phyloP scores from a whole-genome alignment of 2,329 filamentous ascomycete genomes.

The Alternaria sp. region DNA sequence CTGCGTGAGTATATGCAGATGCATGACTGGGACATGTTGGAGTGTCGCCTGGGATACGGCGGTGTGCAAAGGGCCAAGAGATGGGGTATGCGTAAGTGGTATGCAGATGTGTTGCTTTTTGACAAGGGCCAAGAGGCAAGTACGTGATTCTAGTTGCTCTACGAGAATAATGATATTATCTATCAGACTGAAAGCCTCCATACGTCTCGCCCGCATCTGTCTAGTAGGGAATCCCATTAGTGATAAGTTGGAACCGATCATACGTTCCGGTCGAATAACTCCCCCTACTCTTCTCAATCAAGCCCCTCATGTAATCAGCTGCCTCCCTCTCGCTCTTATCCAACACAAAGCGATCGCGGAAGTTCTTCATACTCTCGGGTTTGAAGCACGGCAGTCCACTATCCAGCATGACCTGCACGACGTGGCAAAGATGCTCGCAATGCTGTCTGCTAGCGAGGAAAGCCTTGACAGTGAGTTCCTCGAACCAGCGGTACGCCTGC shows the following conservation, averaged over 20 bases:
- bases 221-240: conserved; percentile 95
- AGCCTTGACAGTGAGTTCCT: conserved; percentile 93
- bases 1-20: neutral
- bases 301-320: conserved; percentile 87
- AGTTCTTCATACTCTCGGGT: conserved; percentile 90
- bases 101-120: neutral
- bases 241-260: conserved; percentile 96
- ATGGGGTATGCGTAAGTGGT: neutral
- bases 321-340: conserved; percentile 92
- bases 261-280: conserved; percentile 94
- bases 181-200: neutral
- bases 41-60: neutral
- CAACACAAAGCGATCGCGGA: conserved; percentile 89
- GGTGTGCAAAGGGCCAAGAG: neutral
- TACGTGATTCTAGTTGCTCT: neutral
- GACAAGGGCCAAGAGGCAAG: neutral
- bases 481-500: conserved; percentile 93
- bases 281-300: conserved; percentile 87
- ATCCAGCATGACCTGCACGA: conserved; percentile 94
- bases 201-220: neutral
- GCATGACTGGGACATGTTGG: neutral
- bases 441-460: conserved; percentile 89
- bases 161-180: neutral
- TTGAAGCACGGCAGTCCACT: conserved; percentile 97
- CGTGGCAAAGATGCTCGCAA: conserved; percentile 84